Percentiles rank a stretch among this genome's conserved stretches.
Conservation (phyloP, 2,329 filamentous ascomycete species). For the Akanthomyces dipterigenus region DNA sequence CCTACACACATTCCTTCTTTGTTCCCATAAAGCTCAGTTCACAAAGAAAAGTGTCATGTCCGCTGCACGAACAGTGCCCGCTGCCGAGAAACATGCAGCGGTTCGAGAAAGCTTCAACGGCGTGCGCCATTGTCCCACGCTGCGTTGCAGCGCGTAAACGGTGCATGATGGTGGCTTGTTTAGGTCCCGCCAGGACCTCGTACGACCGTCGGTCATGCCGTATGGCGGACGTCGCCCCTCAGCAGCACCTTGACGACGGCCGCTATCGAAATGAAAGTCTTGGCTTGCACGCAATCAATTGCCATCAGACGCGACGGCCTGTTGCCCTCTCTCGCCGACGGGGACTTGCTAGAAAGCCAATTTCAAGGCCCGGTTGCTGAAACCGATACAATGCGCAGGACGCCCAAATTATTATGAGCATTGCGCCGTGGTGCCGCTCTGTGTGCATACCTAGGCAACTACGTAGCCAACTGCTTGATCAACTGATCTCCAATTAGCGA, state of each 20-base stretch:
- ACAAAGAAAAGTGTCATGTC: not conserved
- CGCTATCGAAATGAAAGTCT: not conserved
- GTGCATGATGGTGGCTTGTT: not conserved
- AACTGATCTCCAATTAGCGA: not conserved
- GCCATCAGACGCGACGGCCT: not conserved
- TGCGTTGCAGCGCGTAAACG: not conserved
- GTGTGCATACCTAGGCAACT: not conserved
- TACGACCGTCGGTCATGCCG: conserved; percentile 9
- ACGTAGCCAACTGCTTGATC: no score
- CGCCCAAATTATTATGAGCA: no score
- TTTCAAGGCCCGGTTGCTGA: no score
- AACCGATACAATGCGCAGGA: no score
- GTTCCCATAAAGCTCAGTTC: not conserved
- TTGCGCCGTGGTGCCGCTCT: no score
- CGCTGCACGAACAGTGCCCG: not conserved
- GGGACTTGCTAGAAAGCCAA: no score
- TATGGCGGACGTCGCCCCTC: not conserved
- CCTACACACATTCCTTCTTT: not conserved
- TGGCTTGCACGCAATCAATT: not conserved
- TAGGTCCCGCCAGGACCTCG: not conserved
- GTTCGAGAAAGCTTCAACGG: not conserved
- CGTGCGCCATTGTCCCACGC: not conserved
- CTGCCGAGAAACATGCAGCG: not conserved
- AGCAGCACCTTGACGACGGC: not conserved
- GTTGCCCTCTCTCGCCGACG: not conserved